Conservation (phyloP, 768 basidiomycete species). For the Mycena haematopus region DNA sequence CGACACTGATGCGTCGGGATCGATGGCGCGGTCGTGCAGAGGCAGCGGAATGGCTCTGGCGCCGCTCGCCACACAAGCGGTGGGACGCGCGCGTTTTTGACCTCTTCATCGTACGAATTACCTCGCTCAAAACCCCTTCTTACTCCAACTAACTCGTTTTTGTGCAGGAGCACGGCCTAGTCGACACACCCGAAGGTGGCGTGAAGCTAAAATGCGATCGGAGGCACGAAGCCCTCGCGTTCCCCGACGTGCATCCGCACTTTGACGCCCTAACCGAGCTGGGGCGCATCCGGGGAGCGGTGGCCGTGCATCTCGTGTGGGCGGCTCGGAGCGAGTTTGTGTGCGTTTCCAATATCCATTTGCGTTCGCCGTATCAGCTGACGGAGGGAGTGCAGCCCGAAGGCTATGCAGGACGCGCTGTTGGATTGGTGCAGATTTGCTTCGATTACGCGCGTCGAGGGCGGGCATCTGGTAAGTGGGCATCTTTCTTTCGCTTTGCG, state of each 20-base stretch:
- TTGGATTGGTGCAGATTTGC: conserved; percentile 41
- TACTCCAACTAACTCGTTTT: too few species aligned
- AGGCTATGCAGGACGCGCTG: conserved; percentile 51
- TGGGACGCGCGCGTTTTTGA: conserved; percentile 40
- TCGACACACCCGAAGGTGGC: conserved; percentile 16
- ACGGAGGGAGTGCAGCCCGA: conserved; percentile 40
- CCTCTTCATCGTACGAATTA: conserved; percentile 35
- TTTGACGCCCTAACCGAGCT: conserved; percentile 47
- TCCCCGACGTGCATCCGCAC: conserved; percentile 51
- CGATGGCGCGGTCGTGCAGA: conserved; percentile 37
- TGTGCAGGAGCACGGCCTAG: conserved; percentile 29
- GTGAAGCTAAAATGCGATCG: conserved; percentile 52
- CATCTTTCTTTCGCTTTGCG: not conserved
- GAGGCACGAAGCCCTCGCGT: conserved; percentile 53
- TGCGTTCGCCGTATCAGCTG: conserved; percentile 2
- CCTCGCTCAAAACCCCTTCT: too few species aligned
- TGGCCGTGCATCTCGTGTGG: conserved; percentile 58
- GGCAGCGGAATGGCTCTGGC: conserved; percentile 34
- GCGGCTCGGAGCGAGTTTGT: conserved; percentile 51
- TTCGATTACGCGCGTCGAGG: conserved; percentile 50
- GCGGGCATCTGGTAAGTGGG: conserved; percentile 52
- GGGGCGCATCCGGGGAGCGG: conserved; percentile 36
- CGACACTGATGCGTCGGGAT: conserved; percentile 34
- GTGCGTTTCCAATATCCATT: too few species aligned
- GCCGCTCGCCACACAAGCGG: conserved; percentile 37